Conservation (phyloP, 345 rosid genomes). For the Balakata baccata region DNA sequence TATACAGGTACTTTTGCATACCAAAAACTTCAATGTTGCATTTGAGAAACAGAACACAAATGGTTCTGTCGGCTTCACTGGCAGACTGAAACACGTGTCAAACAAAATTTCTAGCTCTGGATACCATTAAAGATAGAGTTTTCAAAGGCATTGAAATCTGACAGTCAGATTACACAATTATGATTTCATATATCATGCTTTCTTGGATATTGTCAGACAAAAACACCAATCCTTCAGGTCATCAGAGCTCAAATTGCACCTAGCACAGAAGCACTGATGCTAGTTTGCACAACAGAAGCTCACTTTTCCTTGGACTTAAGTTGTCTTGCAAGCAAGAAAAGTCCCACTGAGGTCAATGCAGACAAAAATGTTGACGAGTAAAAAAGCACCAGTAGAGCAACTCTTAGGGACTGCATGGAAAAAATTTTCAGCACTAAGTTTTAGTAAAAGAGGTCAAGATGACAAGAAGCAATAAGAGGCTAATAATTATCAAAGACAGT, state of each 20-base stretch:
- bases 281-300: constrained; percentile 17
- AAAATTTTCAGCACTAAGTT: constrained; percentile 9
- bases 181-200: constrained; percentile 6
- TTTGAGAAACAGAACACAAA: no score
- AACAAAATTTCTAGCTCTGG: not conserved
- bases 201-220: not conserved
- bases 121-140: not conserved
- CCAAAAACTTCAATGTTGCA: not conserved
- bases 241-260: not conserved
- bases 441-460: not conserved
- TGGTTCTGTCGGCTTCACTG: no score
- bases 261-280: constrained; percentile 3
- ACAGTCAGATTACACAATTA: not conserved
- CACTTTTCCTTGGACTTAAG: constrained; percentile 57
- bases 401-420: constrained; percentile 75
- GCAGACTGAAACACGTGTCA: not conserved
- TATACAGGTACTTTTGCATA: no score
- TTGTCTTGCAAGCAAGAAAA: constrained; percentile 59
- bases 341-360: constrained; percentile 55
- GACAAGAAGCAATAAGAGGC: constrained; percentile 9
- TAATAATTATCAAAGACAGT: not conserved
- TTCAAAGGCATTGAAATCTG: not conserved
- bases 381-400: constrained; percentile 56
- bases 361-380: constrained; percentile 66
- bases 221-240: constrained; percentile 5